Conservation (phyloP, 768 basidiomycete species). For the Clavaria fumosa region DNA sequence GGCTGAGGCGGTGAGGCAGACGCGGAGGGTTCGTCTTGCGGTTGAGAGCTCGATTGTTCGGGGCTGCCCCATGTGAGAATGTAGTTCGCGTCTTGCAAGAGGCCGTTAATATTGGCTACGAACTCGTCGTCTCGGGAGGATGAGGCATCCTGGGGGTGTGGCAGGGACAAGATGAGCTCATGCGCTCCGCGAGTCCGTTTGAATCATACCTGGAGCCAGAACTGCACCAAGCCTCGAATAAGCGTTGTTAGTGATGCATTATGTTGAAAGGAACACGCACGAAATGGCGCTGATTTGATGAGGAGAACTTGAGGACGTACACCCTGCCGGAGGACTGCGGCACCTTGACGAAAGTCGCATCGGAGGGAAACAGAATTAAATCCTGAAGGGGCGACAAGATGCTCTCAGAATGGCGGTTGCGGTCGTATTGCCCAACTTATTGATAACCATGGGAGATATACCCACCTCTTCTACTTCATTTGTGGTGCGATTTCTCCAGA, state of each 20-base stretch:
- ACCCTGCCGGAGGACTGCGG: conserved; percentile 55
- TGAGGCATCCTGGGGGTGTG: conserved; percentile 52
- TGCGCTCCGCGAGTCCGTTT: too few relatives aligned
- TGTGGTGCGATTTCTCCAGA: conserved; percentile 62
- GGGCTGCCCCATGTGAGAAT: conserved; percentile 40
- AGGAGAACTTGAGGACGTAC: conserved; percentile 84
- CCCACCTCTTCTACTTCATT: conserved; percentile 46
- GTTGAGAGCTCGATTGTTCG: too few relatives aligned
- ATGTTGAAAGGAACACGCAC: conserved; percentile 47
- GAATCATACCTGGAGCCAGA: conserved; percentile 76
- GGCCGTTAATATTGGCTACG: conserved; percentile 51
- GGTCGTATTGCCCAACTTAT: background rate
- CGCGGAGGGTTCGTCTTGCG: too few relatives aligned
- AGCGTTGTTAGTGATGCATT: too few relatives aligned
- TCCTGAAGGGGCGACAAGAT: conserved; percentile 32
- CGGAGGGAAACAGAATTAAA: conserved; percentile 73
- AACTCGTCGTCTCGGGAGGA: conserved; percentile 57
- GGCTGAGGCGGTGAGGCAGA: too few relatives aligned
- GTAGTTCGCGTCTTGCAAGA: conserved; percentile 52
- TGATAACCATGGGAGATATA: conserved; percentile 1
- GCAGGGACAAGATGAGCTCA: too few relatives aligned
- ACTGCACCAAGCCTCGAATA: too few relatives aligned
- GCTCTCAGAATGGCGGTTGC: conserved; percentile 4
- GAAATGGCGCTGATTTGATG: conserved; percentile 80
- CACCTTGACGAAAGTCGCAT: conserved; percentile 71